Base-by-base conservation (phyloP, 2,329 filamentous ascomycete species). In the Epichloe typhina region DNA sequence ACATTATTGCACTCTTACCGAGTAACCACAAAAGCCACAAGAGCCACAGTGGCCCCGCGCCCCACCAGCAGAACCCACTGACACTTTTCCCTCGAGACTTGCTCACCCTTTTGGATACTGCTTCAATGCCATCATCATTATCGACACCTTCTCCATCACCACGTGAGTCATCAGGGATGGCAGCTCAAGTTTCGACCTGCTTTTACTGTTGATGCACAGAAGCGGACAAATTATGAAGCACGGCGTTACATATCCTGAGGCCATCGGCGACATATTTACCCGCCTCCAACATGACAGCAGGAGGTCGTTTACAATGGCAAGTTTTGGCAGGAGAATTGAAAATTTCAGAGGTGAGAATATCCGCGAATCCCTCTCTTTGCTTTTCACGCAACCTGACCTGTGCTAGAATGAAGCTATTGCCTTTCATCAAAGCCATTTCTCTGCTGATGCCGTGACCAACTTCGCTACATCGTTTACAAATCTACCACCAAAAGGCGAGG, bases 381-480 rank as follows among this genome's bases (percentile, higher is more conserved):
- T 31, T 11, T 26, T 26, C 31, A 11, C 31, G n/a, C 26, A 40
- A 47, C 21, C 49, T 50, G 26, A 50, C 44, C 11, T 31, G 21
- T 36, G n/a, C 37, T 54, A 85, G 82, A 70, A 76, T 63, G 82
- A 86, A 42, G 66, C 85, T 35, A 61, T 67, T 49, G 67, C 67
- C 31, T 86, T 86, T 58, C 75, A 81, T 55, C 65, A 74, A 41
- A 64, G 71, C 17, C 83, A 87, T 58, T 86, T 87, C 63, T 72
- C 73, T 11, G 50, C 57, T 36, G 56, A 64, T 44, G 72, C 75
- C 31, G 54, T 75, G 17, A 58, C 65, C n/a, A 63, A 69, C 21
- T 81, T 80, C 56, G 61, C 13, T 51, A 62, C 11, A 66, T 71
- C 7, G 77, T 80, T 57, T 61, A 74, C 49, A 61, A 60, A 12